phyloP scores from a whole-genome alignment of 1,284 basidiomycete genomes.

The Fomitiporia mediterranea region DNA sequence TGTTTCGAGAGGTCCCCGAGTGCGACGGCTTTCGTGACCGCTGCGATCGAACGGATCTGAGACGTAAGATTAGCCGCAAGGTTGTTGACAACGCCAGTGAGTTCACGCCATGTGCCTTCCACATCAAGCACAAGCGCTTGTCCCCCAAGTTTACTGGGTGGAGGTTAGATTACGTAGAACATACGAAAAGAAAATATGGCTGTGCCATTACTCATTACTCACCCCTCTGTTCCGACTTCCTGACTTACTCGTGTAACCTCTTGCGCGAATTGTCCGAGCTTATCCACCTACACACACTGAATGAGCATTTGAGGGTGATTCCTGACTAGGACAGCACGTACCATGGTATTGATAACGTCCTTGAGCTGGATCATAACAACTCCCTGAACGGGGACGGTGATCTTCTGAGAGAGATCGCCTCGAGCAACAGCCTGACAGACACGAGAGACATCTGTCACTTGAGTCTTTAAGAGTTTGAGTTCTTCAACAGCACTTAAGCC shows the following conservation, averaged over 20 bases:
- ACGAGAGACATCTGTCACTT: constrained; percentile 86
- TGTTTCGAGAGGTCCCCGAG: constrained; percentile 93
- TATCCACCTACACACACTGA: constrained; percentile 50
- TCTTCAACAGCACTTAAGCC: constrained; percentile 74
- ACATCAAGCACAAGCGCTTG: constrained; percentile 91
- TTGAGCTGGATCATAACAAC: constrained; percentile 97
- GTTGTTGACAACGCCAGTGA: constrained; percentile 88
- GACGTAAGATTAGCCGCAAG: constrained; percentile 92
- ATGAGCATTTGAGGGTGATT: constrained; percentile 17
- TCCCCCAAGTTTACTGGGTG: constrained; percentile 74
- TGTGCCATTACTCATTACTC: constrained; percentile 22
- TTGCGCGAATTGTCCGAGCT: constrained; percentile 75
- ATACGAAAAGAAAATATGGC: constrained; percentile 17
- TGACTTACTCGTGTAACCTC: constrained; percentile 85
- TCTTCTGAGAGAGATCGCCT: constrained; percentile 94
- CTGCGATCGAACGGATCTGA: constrained; percentile 93
- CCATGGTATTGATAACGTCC: constrained; percentile 98
- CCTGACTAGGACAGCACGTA: constrained; percentile 31
- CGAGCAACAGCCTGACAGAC: constrained; percentile 96
- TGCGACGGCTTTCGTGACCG: constrained; percentile 97
- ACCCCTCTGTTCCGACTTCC: constrained; percentile 92
- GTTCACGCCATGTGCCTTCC: constrained; percentile 91
- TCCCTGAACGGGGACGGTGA: constrained; percentile 94
- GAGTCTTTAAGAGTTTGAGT: constrained; percentile 77
- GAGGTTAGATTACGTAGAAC: constrained; percentile 16